Percentiles rank a stretch among this genome's conserved stretches.
Evolutionary conservation across 1,284 basidiomycete species (phyloP).

Genomic region (Cutaneotrichosporon sp.): DNA sequence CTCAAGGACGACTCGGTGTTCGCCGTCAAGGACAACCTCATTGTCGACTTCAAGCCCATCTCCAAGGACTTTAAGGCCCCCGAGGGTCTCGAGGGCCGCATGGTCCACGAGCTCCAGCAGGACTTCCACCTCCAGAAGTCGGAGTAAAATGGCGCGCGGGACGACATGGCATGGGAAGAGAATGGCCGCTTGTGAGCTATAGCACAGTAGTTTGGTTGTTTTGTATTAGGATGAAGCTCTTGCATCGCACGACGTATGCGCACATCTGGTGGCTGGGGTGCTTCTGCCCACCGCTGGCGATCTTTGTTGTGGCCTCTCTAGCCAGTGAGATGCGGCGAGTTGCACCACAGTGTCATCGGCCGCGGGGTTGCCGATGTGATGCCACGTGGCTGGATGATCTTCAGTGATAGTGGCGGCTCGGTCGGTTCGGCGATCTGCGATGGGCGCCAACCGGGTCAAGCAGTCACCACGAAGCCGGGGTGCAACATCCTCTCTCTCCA

Average conservation of each 20-base stretch:
- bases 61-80: conserved; percentile 15
- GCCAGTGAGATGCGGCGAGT: too few species aligned
- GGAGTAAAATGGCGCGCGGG: neutral
- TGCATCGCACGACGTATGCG: neutral
- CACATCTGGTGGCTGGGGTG: too few species aligned
- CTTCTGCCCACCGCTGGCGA: too few species aligned
- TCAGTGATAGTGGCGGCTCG: too few species aligned
- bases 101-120: conserved; percentile 29
- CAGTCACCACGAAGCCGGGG: too few species aligned
- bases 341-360: too few species aligned
- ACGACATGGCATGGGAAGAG: neutral
- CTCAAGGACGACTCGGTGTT: conserved; percentile 53
- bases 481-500: too few species aligned
- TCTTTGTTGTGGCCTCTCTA: too few species aligned
- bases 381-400: too few species aligned
- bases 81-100: conserved; percentile 18
- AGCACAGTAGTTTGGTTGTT: conserved; percentile 5
- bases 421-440: too few species aligned
- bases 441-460: too few species aligned
- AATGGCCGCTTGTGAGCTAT: neutral
- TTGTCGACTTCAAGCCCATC: conserved; percentile 30
- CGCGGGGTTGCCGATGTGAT: too few species aligned
- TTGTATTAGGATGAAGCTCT: conserved; percentile 4
- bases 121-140: conserved; percentile 28
- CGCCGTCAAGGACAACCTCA: conserved; percentile 46